Evolutionary conservation across 768 basidiomycete species (phyloP), one percentile per base, ranked within the genome.

Genomic region (Pleurotus tuber-regium): DNA sequence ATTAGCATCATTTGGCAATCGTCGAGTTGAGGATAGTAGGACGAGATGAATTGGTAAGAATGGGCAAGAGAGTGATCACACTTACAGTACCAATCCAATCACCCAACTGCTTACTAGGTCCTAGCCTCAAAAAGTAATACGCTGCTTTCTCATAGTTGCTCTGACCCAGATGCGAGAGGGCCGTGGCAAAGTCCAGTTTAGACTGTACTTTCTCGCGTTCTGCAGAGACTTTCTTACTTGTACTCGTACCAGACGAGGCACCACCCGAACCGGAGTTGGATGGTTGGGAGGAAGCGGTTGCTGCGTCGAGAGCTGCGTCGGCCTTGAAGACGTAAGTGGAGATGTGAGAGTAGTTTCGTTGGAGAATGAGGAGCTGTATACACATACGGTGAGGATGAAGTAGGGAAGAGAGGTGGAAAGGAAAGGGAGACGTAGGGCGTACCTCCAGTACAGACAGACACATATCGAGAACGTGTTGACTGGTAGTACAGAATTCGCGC

Each of bases 291-390:
- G 70, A 67, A 1, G 66, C 57, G 4, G 70, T 57, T 1, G 79
- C 67, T 2, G 83, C 81, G 33, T 96, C 93, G 21, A 97, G 75
- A 0, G 92, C 89, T 0, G 91, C 86, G 54, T 97, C 94, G n/a
- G 93, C 92, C 68, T 97, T 97, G 80, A 87, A 92, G 24, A 97
- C 84, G 63, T 97, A 95, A n/a, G 89, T 93, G 6, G 87, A 78
- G 29, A 97, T 79, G 61, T 93, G 90, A 2, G 87, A 72, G 66
- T 93, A 94, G 66, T 90, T 92, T 54, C 82, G 75, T 67, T 92
- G 88, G 69, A 94, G 91, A 54, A 95, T 78, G 33, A 93, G 79
- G 30, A 94, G 79, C 91, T 92, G n/a, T n/a, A n/a, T n/a, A n/a
- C n/a, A n/a, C n/a, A n/a, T n/a, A 61, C 19, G 18, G 18, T 24